phyloP scores from a whole-genome alignment of 768 basidiomycete species.

The Pisolithus tinctorius region DNA sequence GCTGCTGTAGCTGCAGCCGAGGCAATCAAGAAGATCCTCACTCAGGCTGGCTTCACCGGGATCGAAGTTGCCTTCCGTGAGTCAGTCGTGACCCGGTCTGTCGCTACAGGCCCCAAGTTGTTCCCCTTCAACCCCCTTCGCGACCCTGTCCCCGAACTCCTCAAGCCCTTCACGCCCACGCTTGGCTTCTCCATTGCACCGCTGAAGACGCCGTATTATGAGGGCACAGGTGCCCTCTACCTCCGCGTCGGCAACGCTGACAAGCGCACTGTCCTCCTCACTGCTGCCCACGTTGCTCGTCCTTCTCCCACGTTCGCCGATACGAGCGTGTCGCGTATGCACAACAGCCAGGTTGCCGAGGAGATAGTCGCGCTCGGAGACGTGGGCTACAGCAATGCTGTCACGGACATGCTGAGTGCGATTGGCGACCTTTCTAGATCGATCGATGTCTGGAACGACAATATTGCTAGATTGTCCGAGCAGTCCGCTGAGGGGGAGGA shows the following conservation, averaged over 20 bases:
- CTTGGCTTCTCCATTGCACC: constrained; percentile 33
- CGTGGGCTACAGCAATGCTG: too few relatives aligned
- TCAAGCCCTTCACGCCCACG: constrained; percentile 9
- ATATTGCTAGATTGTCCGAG: constrained; percentile 8
- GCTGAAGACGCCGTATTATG: constrained; percentile 21
- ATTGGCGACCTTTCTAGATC: too few relatives aligned
- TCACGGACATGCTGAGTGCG: too few relatives aligned
- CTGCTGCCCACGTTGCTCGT: constrained; percentile 30
- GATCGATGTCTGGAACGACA: too few relatives aligned
- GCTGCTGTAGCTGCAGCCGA: not conserved
- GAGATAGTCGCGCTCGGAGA: not conserved
- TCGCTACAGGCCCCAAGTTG: not conserved
- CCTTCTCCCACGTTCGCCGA: constrained; percentile 6
- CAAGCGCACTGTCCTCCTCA: constrained; percentile 23
- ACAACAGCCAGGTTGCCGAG: constrained; percentile 18
- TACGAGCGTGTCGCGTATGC: constrained; percentile 12
- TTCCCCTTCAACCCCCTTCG: not conserved
- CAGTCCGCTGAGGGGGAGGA: constrained; percentile 9
- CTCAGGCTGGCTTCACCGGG: constrained; percentile 6
- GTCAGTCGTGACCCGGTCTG: not conserved
- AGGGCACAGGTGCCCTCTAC: constrained; percentile 34
- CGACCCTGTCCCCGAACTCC: not conserved
- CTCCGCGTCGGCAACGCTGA: not conserved
- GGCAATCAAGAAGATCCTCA: not conserved
- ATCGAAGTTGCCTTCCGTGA: constrained; percentile 21